Base-by-base conservation (phyloP, 768 basidiomycete species). In the Amanita rubescens region DNA sequence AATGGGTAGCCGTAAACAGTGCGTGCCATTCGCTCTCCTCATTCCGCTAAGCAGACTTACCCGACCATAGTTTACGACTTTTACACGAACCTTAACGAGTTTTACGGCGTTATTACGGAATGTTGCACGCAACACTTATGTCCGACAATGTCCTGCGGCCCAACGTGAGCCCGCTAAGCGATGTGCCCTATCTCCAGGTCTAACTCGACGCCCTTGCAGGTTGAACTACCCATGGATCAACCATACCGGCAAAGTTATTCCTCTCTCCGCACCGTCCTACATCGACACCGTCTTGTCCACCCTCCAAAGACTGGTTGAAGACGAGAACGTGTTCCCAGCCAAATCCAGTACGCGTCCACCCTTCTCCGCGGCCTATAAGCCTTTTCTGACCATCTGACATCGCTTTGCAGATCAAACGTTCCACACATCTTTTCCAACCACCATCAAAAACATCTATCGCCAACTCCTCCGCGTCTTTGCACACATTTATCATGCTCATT, bases 251-350 rank as follows among this genome's bases (percentile, higher is more conserved):
- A 91, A 92, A 65, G 85, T 87, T 56, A 85, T 94, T 22, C 75
- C 87, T 58, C 76, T 97, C 0, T 85, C 95, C 1, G 95, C 95
- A 12, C 93, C 95, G 5, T 94, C 90, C 1, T 97, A 97, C 69
- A 92, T 97, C 62, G 95, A 97, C 74, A 95, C 91, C 58, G 95
- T 97, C 62, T 93, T 97, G 87, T 92, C 94, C 3, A 94, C 92
- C 76, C 81, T 96, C 24, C 95, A 98, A 67, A 94, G 90, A 64
- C 77, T 95, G 24, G 75, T 97, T 30, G 91, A 97, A 60, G 94
- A 98, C 72, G 94, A 97, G 63, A 85, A 82, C 60, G 83, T 87
- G 51, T 97, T 97, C 75, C 95, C 94, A 5, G 93, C 94, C 9
- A 95, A 96, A 67, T 84, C 89, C n/a, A 91, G 94, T 90, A 62